Percentiles rank a stretch among this genome's conserved stretches.
These are phyloP conservation scores for Salix caprea DNA, from an alignment of 345 rosid species.

Conservation along the genomic window DNA sequence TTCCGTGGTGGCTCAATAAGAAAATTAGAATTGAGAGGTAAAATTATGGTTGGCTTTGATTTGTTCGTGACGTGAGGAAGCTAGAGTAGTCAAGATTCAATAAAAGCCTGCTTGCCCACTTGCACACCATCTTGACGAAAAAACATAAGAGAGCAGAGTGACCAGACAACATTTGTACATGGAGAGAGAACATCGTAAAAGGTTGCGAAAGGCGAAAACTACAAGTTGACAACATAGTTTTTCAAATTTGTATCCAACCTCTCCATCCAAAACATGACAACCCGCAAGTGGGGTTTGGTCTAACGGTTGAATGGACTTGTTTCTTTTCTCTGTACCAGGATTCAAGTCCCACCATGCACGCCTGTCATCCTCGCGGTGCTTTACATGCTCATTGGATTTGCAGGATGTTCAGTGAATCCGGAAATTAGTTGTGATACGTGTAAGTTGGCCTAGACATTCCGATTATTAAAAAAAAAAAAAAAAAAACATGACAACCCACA, in stretches of 20 bases:
- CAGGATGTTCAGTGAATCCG: no score
- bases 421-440: no score
- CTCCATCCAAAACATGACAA: neutral
- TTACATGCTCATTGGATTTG: no score
- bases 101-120: neutral
- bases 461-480: no score
- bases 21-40: no score
- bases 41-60: no score
- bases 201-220: neutral
- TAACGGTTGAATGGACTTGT: no score
- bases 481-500: neutral
- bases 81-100: neutral
- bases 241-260: neutral
- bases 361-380: no score
- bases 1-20: neutral
- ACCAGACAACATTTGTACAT: neutral
- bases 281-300: neutral
- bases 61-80: neutral
- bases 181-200: neutral
- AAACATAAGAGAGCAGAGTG: neutral
- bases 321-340: no score
- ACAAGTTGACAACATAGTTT: conserved; percentile 6
- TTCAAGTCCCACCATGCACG: no score
- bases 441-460: no score
- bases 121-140: conserved; percentile 1